Evolutionary conservation across 306 rosid species (phyloP).

Genomic region (Boehmeria nivea): DNA sequence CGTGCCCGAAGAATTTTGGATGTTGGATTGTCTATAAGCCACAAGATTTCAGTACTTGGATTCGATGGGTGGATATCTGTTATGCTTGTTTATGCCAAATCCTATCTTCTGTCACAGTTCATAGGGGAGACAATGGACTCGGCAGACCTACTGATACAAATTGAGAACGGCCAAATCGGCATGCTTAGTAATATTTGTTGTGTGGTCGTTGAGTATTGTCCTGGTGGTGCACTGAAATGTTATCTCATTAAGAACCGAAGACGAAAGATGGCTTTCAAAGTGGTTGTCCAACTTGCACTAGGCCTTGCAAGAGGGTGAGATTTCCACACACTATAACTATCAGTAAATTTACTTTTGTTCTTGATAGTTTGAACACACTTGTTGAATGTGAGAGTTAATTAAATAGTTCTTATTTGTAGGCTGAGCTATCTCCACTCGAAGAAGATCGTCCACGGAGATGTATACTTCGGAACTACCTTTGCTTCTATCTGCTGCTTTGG

Average conservation of each 20-base stretch:
- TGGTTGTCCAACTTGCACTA: slow-evolving; percentile 90
- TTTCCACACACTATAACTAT: slow-evolving; percentile 30
- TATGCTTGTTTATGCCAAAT: background rate
- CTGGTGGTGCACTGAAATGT: slow-evolving; percentile 95
- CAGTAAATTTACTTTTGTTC: background rate
- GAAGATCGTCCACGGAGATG: slow-evolving; percentile 97
- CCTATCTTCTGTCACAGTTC: slow-evolving; percentile 43
- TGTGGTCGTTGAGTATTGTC: slow-evolving; percentile 95
- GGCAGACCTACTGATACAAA: slow-evolving; percentile 77
- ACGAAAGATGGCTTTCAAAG: slow-evolving; percentile 93
- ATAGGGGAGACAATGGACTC: slow-evolving; percentile 90
- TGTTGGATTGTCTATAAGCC: too few species aligned
- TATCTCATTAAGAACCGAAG: slow-evolving; percentile 95
- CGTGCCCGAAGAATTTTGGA: too few species aligned
- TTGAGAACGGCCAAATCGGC: slow-evolving; percentile 84
- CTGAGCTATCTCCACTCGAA: slow-evolving; percentile 84
- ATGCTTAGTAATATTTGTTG: slow-evolving; percentile 96
- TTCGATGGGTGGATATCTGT: background rate
- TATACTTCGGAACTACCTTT: too few species aligned
- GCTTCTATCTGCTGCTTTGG: too few species aligned
- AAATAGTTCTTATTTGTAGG: slow-evolving; percentile 41
- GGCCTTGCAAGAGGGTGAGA: slow-evolving; percentile 96
- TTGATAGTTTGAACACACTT: too few species aligned
- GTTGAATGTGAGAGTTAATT: slow-evolving; percentile 6
- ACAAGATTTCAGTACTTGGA: too few species aligned